These are phyloP conservation scores for Bathelium albidoporum DNA, from an alignment of 495 filamentous ascomycete genomes.

Conservation along the genomic window DNA sequence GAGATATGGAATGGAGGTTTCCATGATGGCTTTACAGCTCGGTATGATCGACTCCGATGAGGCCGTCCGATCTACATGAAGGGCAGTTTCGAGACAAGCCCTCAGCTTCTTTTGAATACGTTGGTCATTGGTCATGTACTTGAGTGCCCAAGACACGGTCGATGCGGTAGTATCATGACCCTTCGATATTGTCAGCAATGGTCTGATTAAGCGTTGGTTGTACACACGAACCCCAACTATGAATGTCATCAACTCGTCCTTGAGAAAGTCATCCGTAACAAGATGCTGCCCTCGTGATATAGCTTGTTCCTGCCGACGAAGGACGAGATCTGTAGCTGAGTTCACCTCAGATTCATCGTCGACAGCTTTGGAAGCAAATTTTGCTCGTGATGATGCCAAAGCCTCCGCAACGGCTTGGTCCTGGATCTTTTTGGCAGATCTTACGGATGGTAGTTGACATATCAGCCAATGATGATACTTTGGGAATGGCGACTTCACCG, in stretches of 20 bases:
- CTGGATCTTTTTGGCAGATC: neutral
- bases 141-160: slow-evolving; percentile 9
- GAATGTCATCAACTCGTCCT: neutral
- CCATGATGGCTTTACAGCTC: neutral
- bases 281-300: neutral
- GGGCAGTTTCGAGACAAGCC: neutral
- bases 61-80: neutral
- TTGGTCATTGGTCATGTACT: slow-evolving; percentile 8
- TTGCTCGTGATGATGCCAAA: neutral
- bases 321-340: no score
- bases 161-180: slow-evolving; percentile 12
- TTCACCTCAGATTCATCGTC: neutral
- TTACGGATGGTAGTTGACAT: neutral
- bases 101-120: slow-evolving; percentile 11
- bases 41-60: neutral
- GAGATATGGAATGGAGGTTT: slow-evolving; percentile 11
- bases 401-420: neutral
- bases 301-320: neutral
- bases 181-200: neutral
- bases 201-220: neutral
- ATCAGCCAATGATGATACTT: neutral
- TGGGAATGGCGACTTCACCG: neutral
- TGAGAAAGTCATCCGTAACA: neutral
- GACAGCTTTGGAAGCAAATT: neutral
- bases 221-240: neutral